These are phyloP conservation scores for Yamadazyma friedrichii DNA, from an alignment of 1,139 yeast species.

Conservation along the genomic window DNA sequence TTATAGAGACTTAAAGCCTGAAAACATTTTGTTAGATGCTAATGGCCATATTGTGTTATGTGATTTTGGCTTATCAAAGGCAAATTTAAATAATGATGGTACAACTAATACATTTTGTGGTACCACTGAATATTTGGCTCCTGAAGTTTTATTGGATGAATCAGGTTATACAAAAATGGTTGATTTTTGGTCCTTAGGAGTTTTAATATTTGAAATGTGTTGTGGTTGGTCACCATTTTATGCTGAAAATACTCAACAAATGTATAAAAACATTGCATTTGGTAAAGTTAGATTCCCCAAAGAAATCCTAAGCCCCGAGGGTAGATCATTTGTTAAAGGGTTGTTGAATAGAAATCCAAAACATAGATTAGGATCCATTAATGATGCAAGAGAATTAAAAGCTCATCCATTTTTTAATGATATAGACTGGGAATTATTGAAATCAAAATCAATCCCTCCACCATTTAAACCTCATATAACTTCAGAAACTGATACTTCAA, in stretches of 20 bases:
- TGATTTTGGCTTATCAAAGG: slow-evolving; percentile 95
- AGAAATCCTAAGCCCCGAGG: slow-evolving; percentile 88
- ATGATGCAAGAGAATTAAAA: slow-evolving; percentile 88
- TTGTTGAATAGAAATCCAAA: slow-evolving; percentile 90
- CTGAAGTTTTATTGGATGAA: slow-evolving; percentile 79
- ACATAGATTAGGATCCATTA: slow-evolving; percentile 86
- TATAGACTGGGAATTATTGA: slow-evolving; percentile 81
- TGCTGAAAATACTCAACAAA: slow-evolving; percentile 95
- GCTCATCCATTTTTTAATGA: slow-evolving; percentile 91
- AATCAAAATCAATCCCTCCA: slow-evolving; percentile 86
- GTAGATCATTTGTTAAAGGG: slow-evolving; percentile 93
- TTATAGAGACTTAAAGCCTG: slow-evolving; percentile 93
- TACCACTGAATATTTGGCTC: slow-evolving; percentile 88
- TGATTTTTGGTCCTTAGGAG: slow-evolving; percentile 85
- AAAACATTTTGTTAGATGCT: slow-evolving; percentile 88
- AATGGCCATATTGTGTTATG: slow-evolving; percentile 96
- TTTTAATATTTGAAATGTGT: slow-evolving; percentile 82
- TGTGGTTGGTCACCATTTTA: slow-evolving; percentile 99
- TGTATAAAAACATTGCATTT: slow-evolving; percentile 97
- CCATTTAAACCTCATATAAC: slow-evolving; percentile 94
- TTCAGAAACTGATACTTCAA: slow-evolving; percentile 90
- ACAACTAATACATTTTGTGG: slow-evolving; percentile 98
- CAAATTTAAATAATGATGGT: slow-evolving; percentile 81
- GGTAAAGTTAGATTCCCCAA: slow-evolving; percentile 97
- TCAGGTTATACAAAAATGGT: slow-evolving; percentile 85